phyloP scores from a whole-genome alignment of 2,329 filamentous ascomycete species.

The Aspergillus udagawae region DNA sequence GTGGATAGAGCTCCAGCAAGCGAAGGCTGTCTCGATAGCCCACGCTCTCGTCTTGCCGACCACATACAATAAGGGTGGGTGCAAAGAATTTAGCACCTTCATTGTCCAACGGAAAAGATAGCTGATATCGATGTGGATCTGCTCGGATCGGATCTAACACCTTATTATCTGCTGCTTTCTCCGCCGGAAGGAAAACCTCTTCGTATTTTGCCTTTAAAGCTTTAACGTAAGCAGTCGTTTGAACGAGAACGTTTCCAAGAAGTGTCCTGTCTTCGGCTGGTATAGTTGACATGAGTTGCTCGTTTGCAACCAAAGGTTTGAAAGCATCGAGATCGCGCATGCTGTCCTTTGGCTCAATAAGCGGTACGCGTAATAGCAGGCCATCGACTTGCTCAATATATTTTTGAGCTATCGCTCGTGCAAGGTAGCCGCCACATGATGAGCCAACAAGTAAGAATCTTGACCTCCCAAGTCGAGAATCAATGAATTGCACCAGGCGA shows the following conservation, averaged over 20 bases:
- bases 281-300: conserved; percentile 20
- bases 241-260: conserved; percentile 22
- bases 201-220: conserved; percentile 20
- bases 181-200: conserved; percentile 12
- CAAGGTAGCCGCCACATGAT: conserved; percentile 27
- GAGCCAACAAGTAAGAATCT: conserved; percentile 23
- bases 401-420: conserved; percentile 24
- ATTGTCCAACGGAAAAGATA: conserved; percentile 18
- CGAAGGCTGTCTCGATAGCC: conserved; percentile 28
- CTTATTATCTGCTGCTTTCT: conserved; percentile 15
- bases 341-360: conserved; percentile 22
- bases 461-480: conserved; percentile 19
- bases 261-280: conserved; percentile 17
- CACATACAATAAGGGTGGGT: conserved; percentile 26
- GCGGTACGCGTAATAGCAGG: conserved; percentile 23
- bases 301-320: conserved; percentile 18
- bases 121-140: conserved; percentile 22
- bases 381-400: conserved; percentile 23
- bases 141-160: conserved; percentile 22
- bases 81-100: conserved; percentile 18
- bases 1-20: conserved; percentile 24
- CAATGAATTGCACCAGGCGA: conserved; percentile 24
- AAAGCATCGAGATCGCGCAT: conserved; percentile 24
- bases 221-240: conserved; percentile 24
- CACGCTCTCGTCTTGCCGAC: conserved; percentile 24